Evolutionary conservation across 2,329 filamentous ascomycete genomes (phyloP), one percentile per base, ranked within the genome.

Genomic region (Cercospora citrullina): DNA sequence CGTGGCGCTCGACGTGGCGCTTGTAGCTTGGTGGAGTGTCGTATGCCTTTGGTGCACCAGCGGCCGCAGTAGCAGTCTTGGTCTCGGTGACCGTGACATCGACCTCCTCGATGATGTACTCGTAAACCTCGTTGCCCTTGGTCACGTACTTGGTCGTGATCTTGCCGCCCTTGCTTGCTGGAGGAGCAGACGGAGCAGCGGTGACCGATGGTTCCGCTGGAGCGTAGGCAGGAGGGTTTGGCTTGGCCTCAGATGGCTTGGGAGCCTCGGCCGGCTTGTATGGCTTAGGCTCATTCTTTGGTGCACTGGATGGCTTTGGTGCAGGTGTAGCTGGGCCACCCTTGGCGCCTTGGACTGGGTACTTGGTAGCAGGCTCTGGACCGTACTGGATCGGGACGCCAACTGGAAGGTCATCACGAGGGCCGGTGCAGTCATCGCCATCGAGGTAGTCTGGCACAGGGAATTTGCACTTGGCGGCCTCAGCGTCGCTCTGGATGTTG

Each of bases 371-470:
- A 64, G 80, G 80, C 48, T 74, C 78, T 21, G 81, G 82, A 26
- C 83, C 82, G 66, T 77, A 77, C 73, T 84, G 82, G 59, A 84
- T 74, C n/a, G 80, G 80, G n/a, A 84, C 80, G 67, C 86, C 84
- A 53, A 93, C 92, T 5, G 93, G 92, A 21, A 96, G 85, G 53
- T 84, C 81, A 12, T 82, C 77, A 64, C 87, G 79, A 6, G 86
- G 82, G 9, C 87, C 86, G 2, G 78, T 73, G 61, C 87, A 85
- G 74, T 93, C 80, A 69, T 96, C 92, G 8, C 82, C 70, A 0
- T 78, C 75, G 21, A 95, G 78, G 0, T 76, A 72, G 0, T 79
- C 69, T 3, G 91, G 90, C 0, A 89, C 69, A 0, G 86, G 76
- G 76, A 94, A 85, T 61, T 84, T 82, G 82, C 93, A 96, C 67